Evolutionary conservation across 2,329 filamentous ascomycete genomes (phyloP), one percentile per base, ranked within the genome.

Genomic region (Diaporthe batatas): DNA sequence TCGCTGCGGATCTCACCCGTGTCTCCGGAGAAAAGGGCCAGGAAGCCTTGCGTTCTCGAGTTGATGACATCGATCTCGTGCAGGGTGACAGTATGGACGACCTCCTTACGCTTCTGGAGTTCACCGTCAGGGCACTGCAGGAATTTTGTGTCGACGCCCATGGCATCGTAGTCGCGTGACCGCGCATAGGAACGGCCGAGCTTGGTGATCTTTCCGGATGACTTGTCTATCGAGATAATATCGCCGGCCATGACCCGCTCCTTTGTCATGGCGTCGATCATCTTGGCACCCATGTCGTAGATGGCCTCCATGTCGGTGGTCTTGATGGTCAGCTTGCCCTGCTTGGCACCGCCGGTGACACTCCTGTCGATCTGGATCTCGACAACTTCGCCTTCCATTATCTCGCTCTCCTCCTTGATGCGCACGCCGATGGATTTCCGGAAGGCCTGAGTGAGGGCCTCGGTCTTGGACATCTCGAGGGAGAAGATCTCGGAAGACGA

Each of bases 31-130:
- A 99, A 99, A 23, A 99, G 91, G 12, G 96, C 96, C 36, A 99
- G 86, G 84, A 99, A 99, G 44, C 96, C 96, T 84, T 99, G 96
- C n/a, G 96, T 98, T 77, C 96, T 90, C 74, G 95, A 98, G 86
- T 99, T 99, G 88, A 99, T 99, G 75, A 99, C 96, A 80, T 99
- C 96, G 76, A 99, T 99, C 85, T 99, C 96, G 84, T 99, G 96
- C 16, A 99, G 90, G 39, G 93, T 96, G 74, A 99, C 96, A 0
- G 96, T 99, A 84, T 99, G 96, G 8, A 98, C 93, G 2, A 98
- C 95, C 84, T 99, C 96, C 82, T 97, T 96, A 78, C 96, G 94
- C 83, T 97, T 97, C 83, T 99, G 96, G 49, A 99, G 89, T 86
- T 99, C 96, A 78, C 96, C 96, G 80, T 99, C 96, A 2, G 96